Percentiles rank a stretch among this genome's conserved stretches.
Evolutionary conservation across 441 rosid species (phyloP).

Genomic region (Melastoma candidum): DNA sequence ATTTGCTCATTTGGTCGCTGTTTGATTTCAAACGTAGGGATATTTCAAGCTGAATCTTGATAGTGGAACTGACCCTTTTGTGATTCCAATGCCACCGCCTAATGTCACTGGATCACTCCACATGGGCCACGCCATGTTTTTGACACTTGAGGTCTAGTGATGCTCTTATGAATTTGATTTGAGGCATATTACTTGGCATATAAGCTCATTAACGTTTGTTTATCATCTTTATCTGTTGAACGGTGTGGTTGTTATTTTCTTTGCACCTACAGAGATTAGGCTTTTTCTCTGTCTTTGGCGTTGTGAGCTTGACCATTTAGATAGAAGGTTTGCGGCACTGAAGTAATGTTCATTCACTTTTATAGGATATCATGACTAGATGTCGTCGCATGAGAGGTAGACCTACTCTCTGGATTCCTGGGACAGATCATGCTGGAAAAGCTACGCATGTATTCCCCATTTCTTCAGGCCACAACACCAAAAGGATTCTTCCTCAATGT

Average conservation of each 20-base stretch:
- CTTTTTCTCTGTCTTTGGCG: too few relatives aligned
- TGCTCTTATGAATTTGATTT: background rate
- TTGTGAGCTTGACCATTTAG: too few relatives aligned
- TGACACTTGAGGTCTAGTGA: constrained; percentile 80
- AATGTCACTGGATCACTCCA: constrained; percentile 96
- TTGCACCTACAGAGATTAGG: too few relatives aligned
- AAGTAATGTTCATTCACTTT: constrained; percentile 11
- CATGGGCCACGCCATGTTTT: constrained; percentile 99
- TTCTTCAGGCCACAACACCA: background rate
- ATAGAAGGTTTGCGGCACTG: too few relatives aligned
- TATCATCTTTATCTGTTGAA: too few relatives aligned
- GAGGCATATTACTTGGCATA: background rate
- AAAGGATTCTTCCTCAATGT: constrained; percentile 1
- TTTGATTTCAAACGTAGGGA: constrained; percentile 38
- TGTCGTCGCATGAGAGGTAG: constrained; percentile 89
- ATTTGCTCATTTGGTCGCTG: constrained; percentile 8
- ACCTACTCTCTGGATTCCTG: constrained; percentile 97
- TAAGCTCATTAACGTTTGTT: background rate
- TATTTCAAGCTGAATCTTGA: constrained; percentile 75
- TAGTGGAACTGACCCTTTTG: constrained; percentile 67
- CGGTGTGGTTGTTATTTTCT: too few relatives aligned
- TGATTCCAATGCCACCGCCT: constrained; percentile 95
- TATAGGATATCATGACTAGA: constrained; percentile 88
- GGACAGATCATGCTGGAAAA: constrained; percentile 98
- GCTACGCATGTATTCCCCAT: constrained; percentile 76